phyloP scores from a whole-genome alignment of 441 rosid genomes.

The Rhodomyrtus psidioides region DNA sequence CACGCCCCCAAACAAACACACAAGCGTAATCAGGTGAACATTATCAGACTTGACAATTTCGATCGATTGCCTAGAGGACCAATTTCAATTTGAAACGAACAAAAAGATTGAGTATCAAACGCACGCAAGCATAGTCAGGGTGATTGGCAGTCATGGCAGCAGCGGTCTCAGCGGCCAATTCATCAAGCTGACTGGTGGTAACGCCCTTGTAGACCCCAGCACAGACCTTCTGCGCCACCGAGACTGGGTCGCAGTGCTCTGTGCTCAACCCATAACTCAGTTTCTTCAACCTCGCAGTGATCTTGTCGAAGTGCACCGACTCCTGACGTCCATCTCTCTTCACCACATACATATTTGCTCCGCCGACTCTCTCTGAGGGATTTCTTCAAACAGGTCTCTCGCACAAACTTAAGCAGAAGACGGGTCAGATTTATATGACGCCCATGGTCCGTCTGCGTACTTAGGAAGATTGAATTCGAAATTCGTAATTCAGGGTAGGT shows the following conservation, averaged over 20 bases:
- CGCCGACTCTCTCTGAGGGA: neutral
- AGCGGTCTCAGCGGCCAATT: constrained; percentile 95
- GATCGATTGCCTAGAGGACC: neutral
- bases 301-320: constrained; percentile 87
- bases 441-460: neutral
- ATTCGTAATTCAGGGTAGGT: neutral
- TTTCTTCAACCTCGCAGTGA: constrained; percentile 91
- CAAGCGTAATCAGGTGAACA: neutral
- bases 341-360: constrained; percentile 62
- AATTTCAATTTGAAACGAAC: neutral
- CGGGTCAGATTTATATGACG: neutral
- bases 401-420: neutral
- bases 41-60: neutral
- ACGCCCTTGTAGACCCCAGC: constrained; percentile 96
- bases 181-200: constrained; percentile 93
- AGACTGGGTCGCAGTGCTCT: constrained; percentile 93
- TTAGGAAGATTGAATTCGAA: neutral
- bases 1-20: neutral
- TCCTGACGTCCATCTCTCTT: constrained; percentile 92
- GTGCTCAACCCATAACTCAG: constrained; percentile 83
- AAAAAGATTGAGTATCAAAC: constrained; percentile 3
- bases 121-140: constrained; percentile 88
- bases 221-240: constrained; percentile 94
- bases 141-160: constrained; percentile 94
- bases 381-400: constrained; percentile 31